Evolutionary conservation across 1,284 basidiomycete genomes (phyloP).

Genomic region (Cryptococcus sp.): DNA sequence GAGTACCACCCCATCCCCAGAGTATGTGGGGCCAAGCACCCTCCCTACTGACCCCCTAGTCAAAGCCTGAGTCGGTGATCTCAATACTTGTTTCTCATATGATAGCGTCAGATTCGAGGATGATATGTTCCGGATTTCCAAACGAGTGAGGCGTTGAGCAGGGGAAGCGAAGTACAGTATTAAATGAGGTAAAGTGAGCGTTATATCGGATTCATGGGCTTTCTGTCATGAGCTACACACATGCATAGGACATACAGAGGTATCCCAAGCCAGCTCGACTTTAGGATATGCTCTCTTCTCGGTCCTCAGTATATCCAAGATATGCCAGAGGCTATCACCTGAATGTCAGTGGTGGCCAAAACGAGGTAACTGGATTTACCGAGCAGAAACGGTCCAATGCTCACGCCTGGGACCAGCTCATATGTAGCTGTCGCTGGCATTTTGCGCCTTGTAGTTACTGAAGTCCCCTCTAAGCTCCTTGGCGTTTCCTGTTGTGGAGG

Average conservation of each 20-base stretch:
- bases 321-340: slow-evolving; percentile 77
- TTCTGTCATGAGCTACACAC: slow-evolving; percentile 13
- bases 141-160: slow-evolving; percentile 69
- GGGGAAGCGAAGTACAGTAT: slow-evolving; percentile 33
- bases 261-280: slow-evolving; percentile 77
- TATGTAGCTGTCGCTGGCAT: slow-evolving; percentile 33
- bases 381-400: slow-evolving; percentile 71
- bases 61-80: slow-evolving; percentile 55
- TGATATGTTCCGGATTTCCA: slow-evolving; percentile 57
- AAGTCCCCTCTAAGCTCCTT: no score
- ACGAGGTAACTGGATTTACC: slow-evolving; percentile 49
- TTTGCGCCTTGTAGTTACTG: no score
- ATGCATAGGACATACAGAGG: slow-evolving; percentile 52
- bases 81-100: slow-evolving; percentile 65
- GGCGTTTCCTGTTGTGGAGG: no score
- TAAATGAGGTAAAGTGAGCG: slow-evolving; percentile 57
- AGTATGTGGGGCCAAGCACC: slow-evolving; percentile 78
- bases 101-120: slow-evolving; percentile 54
- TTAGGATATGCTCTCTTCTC: slow-evolving; percentile 61
- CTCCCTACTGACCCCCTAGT: slow-evolving; percentile 64
- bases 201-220: slow-evolving; percentile 63
- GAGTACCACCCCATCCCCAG: slow-evolving; percentile 36
- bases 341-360: neutral
- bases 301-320: slow-evolving; percentile 62
- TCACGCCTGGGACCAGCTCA: slow-evolving; percentile 70